Evolutionary conservation across 495 filamentous ascomycete species (phyloP).

Genomic region (Rusavskia elegans): DNA sequence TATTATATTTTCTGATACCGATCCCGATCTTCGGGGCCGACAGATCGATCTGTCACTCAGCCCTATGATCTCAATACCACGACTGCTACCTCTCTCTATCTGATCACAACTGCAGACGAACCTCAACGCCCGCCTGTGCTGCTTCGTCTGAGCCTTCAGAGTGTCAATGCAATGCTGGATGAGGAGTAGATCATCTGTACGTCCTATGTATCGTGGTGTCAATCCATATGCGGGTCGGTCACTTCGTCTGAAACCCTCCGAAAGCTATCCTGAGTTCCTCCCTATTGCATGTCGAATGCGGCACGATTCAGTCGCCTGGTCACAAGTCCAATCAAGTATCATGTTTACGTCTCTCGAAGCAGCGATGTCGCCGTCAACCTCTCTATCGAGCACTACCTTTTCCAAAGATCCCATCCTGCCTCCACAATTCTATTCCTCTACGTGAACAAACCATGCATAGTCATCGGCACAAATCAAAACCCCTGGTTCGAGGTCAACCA

Average conservation of each 20-base stretch:
- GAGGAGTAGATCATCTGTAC: no score
- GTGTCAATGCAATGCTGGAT: no score
- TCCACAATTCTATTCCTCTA: slow-evolving; percentile 78
- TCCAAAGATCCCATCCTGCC: slow-evolving; percentile 50
- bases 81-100: no score
- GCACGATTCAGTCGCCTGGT: neutral
- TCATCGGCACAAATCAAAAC: slow-evolving; percentile 94
- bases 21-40: no score
- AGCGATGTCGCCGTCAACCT: slow-evolving; percentile 80
- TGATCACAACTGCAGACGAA: no score
- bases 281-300: neutral
- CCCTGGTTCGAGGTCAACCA: slow-evolving; percentile 88
- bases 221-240: neutral
- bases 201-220: neutral
- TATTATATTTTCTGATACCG: no score
- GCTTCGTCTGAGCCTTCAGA: no score
- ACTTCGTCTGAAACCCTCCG: neutral
- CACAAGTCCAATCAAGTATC: slow-evolving; percentile 28
- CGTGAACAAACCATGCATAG: slow-evolving; percentile 65
- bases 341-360: slow-evolving; percentile 64
- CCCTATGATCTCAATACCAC: no score
- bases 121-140: no score
- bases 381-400: slow-evolving; percentile 83
- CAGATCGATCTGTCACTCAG: no score
- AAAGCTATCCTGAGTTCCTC: neutral